phyloP scores from a whole-genome alignment of 805 yeast genomes.

The Hanseniaspora guilliermondii region DNA sequence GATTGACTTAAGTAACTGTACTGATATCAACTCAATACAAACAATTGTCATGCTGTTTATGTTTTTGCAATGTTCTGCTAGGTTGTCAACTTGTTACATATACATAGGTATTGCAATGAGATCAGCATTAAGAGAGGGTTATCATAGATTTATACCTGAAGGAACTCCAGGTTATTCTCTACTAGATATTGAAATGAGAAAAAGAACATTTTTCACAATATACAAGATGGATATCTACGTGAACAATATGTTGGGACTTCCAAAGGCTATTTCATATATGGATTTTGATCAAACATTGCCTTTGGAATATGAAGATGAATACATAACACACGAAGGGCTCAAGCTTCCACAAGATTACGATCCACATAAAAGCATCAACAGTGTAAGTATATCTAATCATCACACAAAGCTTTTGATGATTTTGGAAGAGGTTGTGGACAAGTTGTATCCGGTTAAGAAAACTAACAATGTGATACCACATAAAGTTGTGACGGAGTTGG shows the following conservation, averaged over 20 bases:
- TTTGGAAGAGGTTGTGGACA: slow-evolving; percentile 55
- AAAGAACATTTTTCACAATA: slow-evolving; percentile 76
- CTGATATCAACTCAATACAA: slow-evolving; percentile 72
- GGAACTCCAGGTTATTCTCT: slow-evolving; percentile 36
- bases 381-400: slow-evolving; percentile 54
- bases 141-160: slow-evolving; percentile 58
- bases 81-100: slow-evolving; percentile 79
- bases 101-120: slow-evolving; percentile 83
- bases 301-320: slow-evolving; percentile 71
- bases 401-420: slow-evolving; percentile 67
- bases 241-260: slow-evolving; percentile 78
- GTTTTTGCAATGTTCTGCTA: slow-evolving; percentile 79
- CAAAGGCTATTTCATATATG: slow-evolving; percentile 59
- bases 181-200: slow-evolving; percentile 72
- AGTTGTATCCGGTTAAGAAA: slow-evolving; percentile 48
- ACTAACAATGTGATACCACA: slow-evolving; percentile 26
- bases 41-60: slow-evolving; percentile 76
- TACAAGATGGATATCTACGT: slow-evolving; percentile 85
- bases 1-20: slow-evolving; percentile 75
- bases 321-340: slow-evolving; percentile 51
- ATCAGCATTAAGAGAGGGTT: slow-evolving; percentile 73
- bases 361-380: slow-evolving; percentile 27
- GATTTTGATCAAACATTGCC: slow-evolving; percentile 85
- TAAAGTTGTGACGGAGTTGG: slow-evolving; percentile 53
- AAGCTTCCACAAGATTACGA: slow-evolving; percentile 12